Evolutionary conservation across 2,329 filamentous ascomycete species (phyloP).

Genomic region (Exutisphaerella laricina): DNA sequence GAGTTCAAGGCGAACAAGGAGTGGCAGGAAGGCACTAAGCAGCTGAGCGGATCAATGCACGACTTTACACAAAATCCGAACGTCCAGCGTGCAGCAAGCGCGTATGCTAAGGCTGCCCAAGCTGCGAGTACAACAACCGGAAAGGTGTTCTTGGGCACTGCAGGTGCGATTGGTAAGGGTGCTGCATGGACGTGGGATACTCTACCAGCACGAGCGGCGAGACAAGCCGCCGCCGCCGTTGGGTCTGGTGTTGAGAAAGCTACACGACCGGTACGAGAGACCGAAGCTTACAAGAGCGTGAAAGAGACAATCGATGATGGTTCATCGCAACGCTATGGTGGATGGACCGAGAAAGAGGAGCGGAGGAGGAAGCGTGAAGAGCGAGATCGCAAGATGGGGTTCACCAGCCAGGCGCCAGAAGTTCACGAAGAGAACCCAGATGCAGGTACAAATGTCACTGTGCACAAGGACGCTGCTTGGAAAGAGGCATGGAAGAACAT

Average conservation of each 20-base stretch:
- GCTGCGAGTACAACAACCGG: constrained; percentile 73
- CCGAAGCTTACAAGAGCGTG: constrained; percentile 86
- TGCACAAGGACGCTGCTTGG: constrained; percentile 97
- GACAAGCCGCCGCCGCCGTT: constrained; percentile 78
- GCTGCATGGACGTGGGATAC: constrained; percentile 98
- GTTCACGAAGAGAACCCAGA: constrained; percentile 80
- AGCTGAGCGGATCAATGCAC: constrained; percentile 79
- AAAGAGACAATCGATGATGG: constrained; percentile 97
- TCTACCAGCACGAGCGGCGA: constrained; percentile 80
- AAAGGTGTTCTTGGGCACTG: constrained; percentile 77
- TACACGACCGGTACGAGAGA: constrained; percentile 90
- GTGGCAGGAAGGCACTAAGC: constrained; percentile 98
- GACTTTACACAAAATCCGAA: constrained; percentile 91
- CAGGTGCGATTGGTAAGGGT: constrained; percentile 79
- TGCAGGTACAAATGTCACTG: constrained; percentile 85
- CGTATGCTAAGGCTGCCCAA: constrained; percentile 80
- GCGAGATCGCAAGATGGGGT: constrained; percentile 53
- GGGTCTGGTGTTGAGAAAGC: constrained; percentile 85
- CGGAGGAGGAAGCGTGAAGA: constrained; percentile 71
- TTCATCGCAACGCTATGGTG: constrained; percentile 90
- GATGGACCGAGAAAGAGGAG: constrained; percentile 96
- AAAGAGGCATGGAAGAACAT: constrained; percentile 98
- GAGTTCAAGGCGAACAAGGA: constrained; percentile 98
- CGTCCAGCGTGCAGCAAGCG: constrained; percentile 76
- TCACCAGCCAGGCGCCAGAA: constrained; percentile 45